Base-by-base conservation (phyloP, 257 asterid species). In the Jasminum sambac region DNA sequence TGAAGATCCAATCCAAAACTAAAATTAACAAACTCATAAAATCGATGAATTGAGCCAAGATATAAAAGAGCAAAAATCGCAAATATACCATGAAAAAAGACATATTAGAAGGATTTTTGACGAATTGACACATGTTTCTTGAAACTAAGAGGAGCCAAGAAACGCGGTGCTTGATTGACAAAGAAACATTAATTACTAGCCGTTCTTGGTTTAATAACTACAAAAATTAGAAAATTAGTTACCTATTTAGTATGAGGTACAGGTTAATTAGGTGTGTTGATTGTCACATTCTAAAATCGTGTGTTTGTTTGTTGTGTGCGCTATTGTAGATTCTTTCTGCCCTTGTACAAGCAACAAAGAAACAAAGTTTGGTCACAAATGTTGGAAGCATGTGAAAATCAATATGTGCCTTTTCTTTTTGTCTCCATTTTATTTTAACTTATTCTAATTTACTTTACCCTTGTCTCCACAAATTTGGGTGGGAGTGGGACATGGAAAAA, bases 301-400 rank as follows among this genome's bases (percentile, higher is more conserved):
- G 59, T 40, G 72, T 57, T 67, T 64, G 25, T 52, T 52, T 43
- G 65, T 67, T 77, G 81, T 67, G 67, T 55, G 67, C 66, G 77
- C 70, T 76, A 69, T 76, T 48, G 48, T 72, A 50, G 67, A 77
- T 77, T 48, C 81, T 64, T 30, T 64, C 39, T 72, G 81, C 73
- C 71, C 40, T 72, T 19, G 43, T 16, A 19, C 16, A 21, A 21
- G 3, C 16, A 55, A 55, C 62, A 61, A 46, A 26, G 42, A 11
- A 48, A 50, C 64, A 71, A 62, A 26, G 61, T 1, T 26, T 40
- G 40, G n/a, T 70, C 62, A 4, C 34, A 21, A 55, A 21, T 55
- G 62, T 55, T 55, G 21, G 34, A 55, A 55, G 62, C 62, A 55
- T 23, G 62, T 55, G 62, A 50, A 50, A 52, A 21, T 23, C 21